Base-by-base conservation (phyloP, 257 asterid genomes). In the Eucommia ulmoides region DNA sequence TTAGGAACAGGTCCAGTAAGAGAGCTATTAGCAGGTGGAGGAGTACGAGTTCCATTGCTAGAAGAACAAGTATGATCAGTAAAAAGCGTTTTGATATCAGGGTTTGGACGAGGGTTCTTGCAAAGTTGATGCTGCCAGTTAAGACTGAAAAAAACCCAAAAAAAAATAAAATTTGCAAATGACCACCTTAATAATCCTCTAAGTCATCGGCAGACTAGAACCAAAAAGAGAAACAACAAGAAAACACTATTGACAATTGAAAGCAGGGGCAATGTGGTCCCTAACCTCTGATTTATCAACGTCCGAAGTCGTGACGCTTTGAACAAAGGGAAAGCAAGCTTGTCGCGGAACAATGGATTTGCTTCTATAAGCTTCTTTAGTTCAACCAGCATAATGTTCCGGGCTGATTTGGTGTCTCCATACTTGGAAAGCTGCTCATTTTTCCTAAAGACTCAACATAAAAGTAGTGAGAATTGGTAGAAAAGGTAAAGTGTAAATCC, bases 61-160 rank as follows among this genome's bases (percentile, higher is more conserved):
- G 67, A 81, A 35, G 65, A 73, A 68, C 87, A 81, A 53, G 53
- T 59, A 52, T 81, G 92, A 66, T 81, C 81, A 58, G 49, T 67
- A 54, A 77, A 69, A 54, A 81, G 83, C 20, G 83, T 67, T 61
- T 65, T 77, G 60, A 70, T 63, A 26, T 77, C 79, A 68, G 79
- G 81, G 60, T 75, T 77, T 45, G 72, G 63, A 73, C 65, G 77
- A 23, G 81, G 91, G 48, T 65, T 72, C 63, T 69, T 71, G 65
- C 86, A 77, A 48, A 71, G 74, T 58, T 74, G 80, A 58, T 74
- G 89, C 68, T 80, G 89, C 89, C 85, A 80, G 50, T 76, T 76
- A 55, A 80, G 67, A 64, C 89, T 76, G 78, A 74, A 53, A 18
- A 19, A 7, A 29, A 12, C n/a, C n/a, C n/a, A n/a, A n/a, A n/a